Evolutionary conservation across 768 basidiomycete species (phyloP), one percentile per base, ranked within the genome.

Genomic region (Clitopilus passeckerianus): DNA sequence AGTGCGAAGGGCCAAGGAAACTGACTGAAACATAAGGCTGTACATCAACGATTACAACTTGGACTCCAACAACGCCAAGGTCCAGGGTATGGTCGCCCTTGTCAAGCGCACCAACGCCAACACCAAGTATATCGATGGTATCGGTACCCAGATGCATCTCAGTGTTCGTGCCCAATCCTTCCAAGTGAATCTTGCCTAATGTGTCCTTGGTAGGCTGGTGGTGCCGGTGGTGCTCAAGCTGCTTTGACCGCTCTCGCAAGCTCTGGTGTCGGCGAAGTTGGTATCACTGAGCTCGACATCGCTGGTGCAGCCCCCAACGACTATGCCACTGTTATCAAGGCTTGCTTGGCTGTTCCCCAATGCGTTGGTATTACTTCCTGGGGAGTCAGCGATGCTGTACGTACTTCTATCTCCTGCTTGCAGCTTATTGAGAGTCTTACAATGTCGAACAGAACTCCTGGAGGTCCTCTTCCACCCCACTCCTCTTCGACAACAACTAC

Each of bases 61-160:
- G 33, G 81, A 83, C 66, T 79, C 78, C 53, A 75, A 73, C 65
- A 80, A 81, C 62, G 76, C 77, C 43, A 83, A 83, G 60, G 69
- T 72, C 8, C 63, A 68, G 53, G 77, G 76, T 50, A 67, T 76
- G 63, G 73, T 77, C 44, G 65, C 65, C 34, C 69, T 80, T 53
- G 74, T 78, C 37, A 75, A 74, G 57, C 66, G 70, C 34, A 63
- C 77, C 64, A 79, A 77, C 66, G 61, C 68, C 58, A 66, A 65
- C 54, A 70, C 70, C 24, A 71, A 72, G 59, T 66, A 77, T 46
- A 79, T 82, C 63, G 80, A 83, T 61, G 80, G 79, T 57, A 77
- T 82, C 60, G 81, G 80, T 54, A 79, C 81, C 5, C 81, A 82
- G 61, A 75, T 73, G 67, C 81, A 83, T 65, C 69, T 81, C n/a